Percentiles rank a stretch among this genome's conserved stretches.
These are phyloP conservation scores for Talaromyces atroroseus DNA, from an alignment of 2,329 filamentous ascomycete genomes.

Conservation along the genomic window DNA sequence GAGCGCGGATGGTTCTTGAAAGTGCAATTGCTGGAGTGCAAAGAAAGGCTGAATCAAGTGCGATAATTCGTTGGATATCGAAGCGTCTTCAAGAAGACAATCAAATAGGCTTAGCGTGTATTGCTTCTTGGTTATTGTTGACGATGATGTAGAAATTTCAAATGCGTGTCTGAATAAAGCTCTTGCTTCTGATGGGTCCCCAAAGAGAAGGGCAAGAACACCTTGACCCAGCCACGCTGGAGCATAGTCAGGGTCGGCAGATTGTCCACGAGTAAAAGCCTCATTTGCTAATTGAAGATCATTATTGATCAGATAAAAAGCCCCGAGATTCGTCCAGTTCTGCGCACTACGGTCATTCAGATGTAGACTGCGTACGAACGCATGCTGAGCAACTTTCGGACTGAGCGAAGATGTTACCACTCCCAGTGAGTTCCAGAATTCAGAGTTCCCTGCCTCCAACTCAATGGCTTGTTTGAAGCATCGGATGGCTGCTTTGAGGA, in stretches of 20 bases:
- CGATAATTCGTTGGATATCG: conserved; percentile 49
- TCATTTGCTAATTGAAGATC: conserved; percentile 83
- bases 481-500: conserved; percentile 73
- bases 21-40: conserved; percentile 73
- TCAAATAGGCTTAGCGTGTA: conserved; percentile 82
- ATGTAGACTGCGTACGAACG: conserved; percentile 87
- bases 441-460: conserved; percentile 84
- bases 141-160: conserved; percentile 78
- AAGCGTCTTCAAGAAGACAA: conserved; percentile 58
- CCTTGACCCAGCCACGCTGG: conserved; percentile 94
- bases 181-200: conserved; percentile 70
- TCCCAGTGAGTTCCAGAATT: conserved; percentile 96
- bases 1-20: conserved; percentile 64
- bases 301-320: conserved; percentile 76
- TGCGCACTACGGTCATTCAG: conserved; percentile 81
- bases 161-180: conserved; percentile 89
- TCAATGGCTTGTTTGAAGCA: conserved; percentile 97
- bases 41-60: conserved; percentile 80
- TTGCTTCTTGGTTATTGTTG: conserved; percentile 66
- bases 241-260: conserved; percentile 87
- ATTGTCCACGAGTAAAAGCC: conserved; percentile 85
- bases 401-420: conserved; percentile 84
- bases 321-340: conserved; percentile 86
- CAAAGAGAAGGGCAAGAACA: conserved; percentile 70
- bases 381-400: conserved; percentile 83